Conservation (phyloP, 768 basidiomycete species). For the Boletellus sp. region DNA sequence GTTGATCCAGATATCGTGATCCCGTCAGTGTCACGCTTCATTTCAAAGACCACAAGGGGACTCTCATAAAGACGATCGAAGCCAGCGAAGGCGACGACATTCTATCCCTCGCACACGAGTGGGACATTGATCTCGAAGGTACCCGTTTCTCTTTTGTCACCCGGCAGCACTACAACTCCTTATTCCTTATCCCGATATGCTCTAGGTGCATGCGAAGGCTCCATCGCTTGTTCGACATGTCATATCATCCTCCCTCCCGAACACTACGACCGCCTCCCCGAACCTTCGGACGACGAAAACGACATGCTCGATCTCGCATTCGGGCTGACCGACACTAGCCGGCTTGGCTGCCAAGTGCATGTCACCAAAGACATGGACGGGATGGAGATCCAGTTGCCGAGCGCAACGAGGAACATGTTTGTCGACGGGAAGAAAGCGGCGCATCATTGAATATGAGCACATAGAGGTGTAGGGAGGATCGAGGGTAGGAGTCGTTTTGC, state of each 20-base stretch:
- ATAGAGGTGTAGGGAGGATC: neutral
- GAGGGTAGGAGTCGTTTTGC: neutral
- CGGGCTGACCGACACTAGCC: slow-evolving; percentile 90
- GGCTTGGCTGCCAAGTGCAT: slow-evolving; percentile 74
- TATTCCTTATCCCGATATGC: neutral
- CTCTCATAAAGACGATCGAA: slow-evolving; percentile 80
- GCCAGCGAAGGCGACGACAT: slow-evolving; percentile 94
- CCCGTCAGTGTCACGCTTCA: slow-evolving; percentile 73
- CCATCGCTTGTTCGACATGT: slow-evolving; percentile 96
- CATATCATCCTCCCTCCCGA: slow-evolving; percentile 71
- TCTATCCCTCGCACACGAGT: slow-evolving; percentile 86
- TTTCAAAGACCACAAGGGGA: slow-evolving; percentile 87
- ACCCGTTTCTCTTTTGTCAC: slow-evolving; percentile 15
- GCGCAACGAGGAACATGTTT: slow-evolving; percentile 96
- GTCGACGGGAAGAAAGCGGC: slow-evolving; percentile 73
- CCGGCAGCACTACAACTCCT: neutral
- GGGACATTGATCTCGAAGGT: slow-evolving; percentile 97
- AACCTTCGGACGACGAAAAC: slow-evolving; percentile 97
- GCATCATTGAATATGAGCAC: slow-evolving; percentile 35
- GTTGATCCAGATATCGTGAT: neutral
- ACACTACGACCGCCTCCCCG: slow-evolving; percentile 81
- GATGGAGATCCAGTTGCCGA: slow-evolving; percentile 77
- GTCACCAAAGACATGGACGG: slow-evolving; percentile 82
- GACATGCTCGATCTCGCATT: slow-evolving; percentile 99
- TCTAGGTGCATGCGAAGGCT: slow-evolving; percentile 93